A percentile compares a stretch with the other conserved stretches of the same genome.
Evolutionary conservation across 1,284 basidiomycete genomes (phyloP).

Genomic region (Ganoderma lingzhi): DNA sequence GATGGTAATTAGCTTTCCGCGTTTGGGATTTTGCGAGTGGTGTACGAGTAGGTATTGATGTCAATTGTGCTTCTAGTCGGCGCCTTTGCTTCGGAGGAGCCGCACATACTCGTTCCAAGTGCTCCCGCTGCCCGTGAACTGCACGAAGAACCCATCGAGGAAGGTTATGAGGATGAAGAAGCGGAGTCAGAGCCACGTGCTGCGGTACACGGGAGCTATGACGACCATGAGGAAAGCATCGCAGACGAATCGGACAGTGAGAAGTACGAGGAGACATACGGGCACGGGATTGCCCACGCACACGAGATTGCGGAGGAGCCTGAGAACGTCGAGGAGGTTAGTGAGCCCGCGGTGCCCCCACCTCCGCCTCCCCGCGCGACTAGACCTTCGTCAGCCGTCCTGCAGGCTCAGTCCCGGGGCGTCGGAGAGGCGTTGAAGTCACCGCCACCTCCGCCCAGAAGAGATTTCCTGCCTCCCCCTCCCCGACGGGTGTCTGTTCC

Average conservation of each 20-base stretch:
- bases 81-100: slow-evolving; percentile 8
- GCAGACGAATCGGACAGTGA: slow-evolving; percentile 18
- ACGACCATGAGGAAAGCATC: slow-evolving; percentile 10
- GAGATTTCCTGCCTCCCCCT: slow-evolving; percentile 30
- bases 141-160: slow-evolving; percentile 16
- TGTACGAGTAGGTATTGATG: slow-evolving; percentile 43
- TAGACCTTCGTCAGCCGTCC: slow-evolving; percentile 18
- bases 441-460: slow-evolving; percentile 12
- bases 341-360: slow-evolving; percentile 9
- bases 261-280: slow-evolving; percentile 14
- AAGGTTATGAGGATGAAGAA: slow-evolving; percentile 28
- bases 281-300: slow-evolving; percentile 15
- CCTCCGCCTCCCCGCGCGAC: slow-evolving; percentile 18
- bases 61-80: slow-evolving; percentile 29
- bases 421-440: slow-evolving; percentile 11
- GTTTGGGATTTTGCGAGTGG: slow-evolving; percentile 29
- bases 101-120: slow-evolving; percentile 15
- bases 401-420: slow-evolving; percentile 14
- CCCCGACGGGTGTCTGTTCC: slow-evolving; percentile 23
- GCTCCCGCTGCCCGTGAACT: slow-evolving; percentile 12
- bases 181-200: slow-evolving; percentile 26
- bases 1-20: slow-evolving; percentile 61
- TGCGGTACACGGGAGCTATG: slow-evolving; percentile 22
- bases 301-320: slow-evolving; percentile 19
- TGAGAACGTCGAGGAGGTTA: slow-evolving; percentile 22